Percentiles rank a stretch among this genome's conserved stretches.
These are phyloP conservation scores for Clitopilus passeckerianus DNA, from an alignment of 768 basidiomycete species.

Conservation along the genomic window DNA sequence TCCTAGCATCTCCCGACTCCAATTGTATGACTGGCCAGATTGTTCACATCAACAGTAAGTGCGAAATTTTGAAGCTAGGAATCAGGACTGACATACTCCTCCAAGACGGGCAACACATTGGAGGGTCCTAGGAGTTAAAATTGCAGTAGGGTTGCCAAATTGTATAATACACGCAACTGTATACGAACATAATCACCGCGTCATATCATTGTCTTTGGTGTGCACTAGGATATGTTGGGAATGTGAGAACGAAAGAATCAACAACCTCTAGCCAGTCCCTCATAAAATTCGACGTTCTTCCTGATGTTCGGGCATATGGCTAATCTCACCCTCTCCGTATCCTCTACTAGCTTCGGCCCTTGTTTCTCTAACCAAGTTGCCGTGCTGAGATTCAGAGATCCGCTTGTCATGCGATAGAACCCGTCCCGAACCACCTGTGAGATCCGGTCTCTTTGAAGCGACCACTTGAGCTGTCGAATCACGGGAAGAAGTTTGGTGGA, in stretches of 20 bases:
- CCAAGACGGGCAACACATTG: conserved; percentile 1
- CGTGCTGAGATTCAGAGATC: conserved; percentile 29
- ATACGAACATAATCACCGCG: no score
- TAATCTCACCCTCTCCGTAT: conserved; percentile 61
- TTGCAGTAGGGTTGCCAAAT: neutral
- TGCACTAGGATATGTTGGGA: neutral
- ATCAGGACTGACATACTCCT: neutral
- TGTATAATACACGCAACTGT: neutral
- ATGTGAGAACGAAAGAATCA: neutral
- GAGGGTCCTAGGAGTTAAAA: conserved; percentile 1
- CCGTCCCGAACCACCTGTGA: conserved; percentile 52
- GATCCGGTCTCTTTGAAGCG: conserved; percentile 55
- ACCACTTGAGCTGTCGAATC: conserved; percentile 69
- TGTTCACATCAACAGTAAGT: conserved; percentile 29
- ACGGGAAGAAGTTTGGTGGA: conserved; percentile 60
- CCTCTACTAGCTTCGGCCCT: conserved; percentile 45
- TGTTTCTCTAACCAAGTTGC: conserved; percentile 54
- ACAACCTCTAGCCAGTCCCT: conserved; percentile 22
- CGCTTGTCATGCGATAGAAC: conserved; percentile 17
- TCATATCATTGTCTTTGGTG: no score
- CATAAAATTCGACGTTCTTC: conserved; percentile 57
- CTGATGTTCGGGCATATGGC: conserved; percentile 64
- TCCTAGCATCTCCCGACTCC: conserved; percentile 41
- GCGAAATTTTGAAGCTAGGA: neutral
- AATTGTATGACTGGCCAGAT: conserved; percentile 34